Conservation (phyloP, 164 flowering plant species). For the Aristolochia contorta region DNA sequence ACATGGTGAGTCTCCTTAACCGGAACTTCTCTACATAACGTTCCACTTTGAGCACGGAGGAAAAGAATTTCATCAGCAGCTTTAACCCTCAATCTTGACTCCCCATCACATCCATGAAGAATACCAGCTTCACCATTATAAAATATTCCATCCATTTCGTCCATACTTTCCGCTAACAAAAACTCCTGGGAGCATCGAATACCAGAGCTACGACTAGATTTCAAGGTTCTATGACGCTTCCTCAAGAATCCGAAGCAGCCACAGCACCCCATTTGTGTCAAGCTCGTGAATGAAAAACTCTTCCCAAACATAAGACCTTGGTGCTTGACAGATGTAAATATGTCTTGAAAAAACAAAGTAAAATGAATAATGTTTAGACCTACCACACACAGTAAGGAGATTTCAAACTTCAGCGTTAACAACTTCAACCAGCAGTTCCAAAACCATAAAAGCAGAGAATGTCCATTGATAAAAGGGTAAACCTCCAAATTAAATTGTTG, state of each 20-base stretch:
- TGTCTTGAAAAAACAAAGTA: too few species aligned
- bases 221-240: slow-evolving; percentile 12
- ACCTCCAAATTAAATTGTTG: too few species aligned
- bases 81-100: slow-evolving; percentile 19
- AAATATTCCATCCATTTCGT: slow-evolving; percentile 5
- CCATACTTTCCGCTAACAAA: slow-evolving; percentile 17
- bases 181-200: slow-evolving; percentile 20
- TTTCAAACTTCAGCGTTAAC: too few species aligned
- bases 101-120: slow-evolving; percentile 8
- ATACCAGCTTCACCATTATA: slow-evolving; percentile 11
- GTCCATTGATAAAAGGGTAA: too few species aligned
- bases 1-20: slow-evolving; percentile 71
- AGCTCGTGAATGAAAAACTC: slow-evolving; percentile 25
- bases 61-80: slow-evolving; percentile 62
- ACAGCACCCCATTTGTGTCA: slow-evolving; percentile 15
- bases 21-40: slow-evolving; percentile 69
- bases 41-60: slow-evolving; percentile 45
- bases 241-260: slow-evolving; percentile 13
- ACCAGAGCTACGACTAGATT: slow-evolving; percentile 3
- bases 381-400: too few species aligned
- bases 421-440: too few species aligned
- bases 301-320: slow-evolving; percentile 18
- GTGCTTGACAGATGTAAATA: neutral
- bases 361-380: too few species aligned
- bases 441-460: too few species aligned